phyloP scores from a whole-genome alignment of 352 stramenopile genomes.

The Phytophthora crassamura region DNA sequence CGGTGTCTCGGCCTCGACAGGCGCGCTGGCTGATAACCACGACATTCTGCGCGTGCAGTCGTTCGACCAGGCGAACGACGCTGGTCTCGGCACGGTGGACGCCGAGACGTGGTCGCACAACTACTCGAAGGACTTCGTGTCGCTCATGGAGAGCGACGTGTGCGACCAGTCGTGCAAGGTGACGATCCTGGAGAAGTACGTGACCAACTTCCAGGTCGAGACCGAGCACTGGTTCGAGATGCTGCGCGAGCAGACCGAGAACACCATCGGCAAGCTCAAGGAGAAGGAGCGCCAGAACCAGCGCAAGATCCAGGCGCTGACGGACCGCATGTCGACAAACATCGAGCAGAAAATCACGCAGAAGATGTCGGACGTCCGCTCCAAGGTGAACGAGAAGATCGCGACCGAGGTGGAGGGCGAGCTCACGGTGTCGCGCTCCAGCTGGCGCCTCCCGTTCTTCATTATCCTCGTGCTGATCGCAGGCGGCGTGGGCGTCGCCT shows the following conservation, averaged over 20 bases:
- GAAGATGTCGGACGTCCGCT: conserved; percentile 66
- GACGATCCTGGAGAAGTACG: conserved; percentile 79
- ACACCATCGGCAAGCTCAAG: conserved; percentile 78
- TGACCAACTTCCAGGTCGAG: conserved; percentile 84
- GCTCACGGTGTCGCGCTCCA: conserved; percentile 60
- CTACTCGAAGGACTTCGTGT: conserved; percentile 85
- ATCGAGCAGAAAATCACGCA: conserved; percentile 80
- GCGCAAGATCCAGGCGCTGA: conserved; percentile 73
- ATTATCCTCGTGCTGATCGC: conserved; percentile 72
- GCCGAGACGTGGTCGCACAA: conserved; percentile 82
- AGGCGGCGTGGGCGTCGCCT: conserved; percentile 62
- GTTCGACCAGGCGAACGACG: conserved; percentile 71
- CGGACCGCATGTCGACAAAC: conserved; percentile 72
- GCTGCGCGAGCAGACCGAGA: conserved; percentile 78
- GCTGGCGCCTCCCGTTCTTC: conserved; percentile 87
- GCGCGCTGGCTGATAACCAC: conserved; percentile 84
- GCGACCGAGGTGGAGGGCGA: conserved; percentile 71
- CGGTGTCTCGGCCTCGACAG: conserved; percentile 79
- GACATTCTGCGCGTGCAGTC: conserved; percentile 73
- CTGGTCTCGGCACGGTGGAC: conserved; percentile 60
- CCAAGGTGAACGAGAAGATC: conserved; percentile 77
- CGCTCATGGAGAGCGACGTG: conserved; percentile 57
- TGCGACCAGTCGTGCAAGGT: conserved; percentile 88
- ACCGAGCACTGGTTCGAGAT: conserved; percentile 88
- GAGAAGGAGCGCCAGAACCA: conserved; percentile 78